Evolutionary conservation across 192 early-diverging fungal genomes (phyloP), one percentile per base, ranked within the genome.

Genomic region (Helicostylum pulchrum): DNA sequence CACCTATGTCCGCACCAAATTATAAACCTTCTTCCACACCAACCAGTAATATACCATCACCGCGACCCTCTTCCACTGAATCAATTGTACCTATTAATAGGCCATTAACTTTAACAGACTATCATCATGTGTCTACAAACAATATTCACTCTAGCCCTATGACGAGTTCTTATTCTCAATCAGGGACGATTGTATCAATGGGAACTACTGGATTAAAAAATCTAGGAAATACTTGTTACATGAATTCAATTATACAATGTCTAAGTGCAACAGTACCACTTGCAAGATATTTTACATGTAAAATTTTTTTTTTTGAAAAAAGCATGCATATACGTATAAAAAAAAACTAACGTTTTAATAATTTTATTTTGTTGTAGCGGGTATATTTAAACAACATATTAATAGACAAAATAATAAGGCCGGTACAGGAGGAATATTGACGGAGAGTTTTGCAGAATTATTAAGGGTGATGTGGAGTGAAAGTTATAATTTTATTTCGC

Each of bases 211-310:
- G 91, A 26, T 64, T 93, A 66, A 86, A 83, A 42, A 93, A 93
- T 69, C 69, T 93, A 57, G 91, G 91, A 58, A 93, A 91, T 67
- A 93, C 91, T 4, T 93, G 91, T 61, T 93, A 83, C 66, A 91
- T 92, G 91, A 93, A 93, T 70, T 85, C 89, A 43, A 82, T 91
- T 39, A 81, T 93, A 50, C 91, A 93, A 62, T 90, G 88, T 56
- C 76, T 93, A 20, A 86, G 81, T 31, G 88, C 84, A 10, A 90
- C 91, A 0, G 67, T 78, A 5, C 87, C 88, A 5, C 77, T 93
- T 20, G 79, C 85, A 12, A 81, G 88, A 7, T 93, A 84, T 72
- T 91, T 91, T 72, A 66, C 58, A 32, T 62, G 72, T 74, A 62
- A 62, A 26, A 2, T 2, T 26, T 26, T 2, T 70, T 67, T 3